Base-by-base conservation (phyloP, 495 filamentous ascomycete species). In the Endocarpon pusillum region DNA sequence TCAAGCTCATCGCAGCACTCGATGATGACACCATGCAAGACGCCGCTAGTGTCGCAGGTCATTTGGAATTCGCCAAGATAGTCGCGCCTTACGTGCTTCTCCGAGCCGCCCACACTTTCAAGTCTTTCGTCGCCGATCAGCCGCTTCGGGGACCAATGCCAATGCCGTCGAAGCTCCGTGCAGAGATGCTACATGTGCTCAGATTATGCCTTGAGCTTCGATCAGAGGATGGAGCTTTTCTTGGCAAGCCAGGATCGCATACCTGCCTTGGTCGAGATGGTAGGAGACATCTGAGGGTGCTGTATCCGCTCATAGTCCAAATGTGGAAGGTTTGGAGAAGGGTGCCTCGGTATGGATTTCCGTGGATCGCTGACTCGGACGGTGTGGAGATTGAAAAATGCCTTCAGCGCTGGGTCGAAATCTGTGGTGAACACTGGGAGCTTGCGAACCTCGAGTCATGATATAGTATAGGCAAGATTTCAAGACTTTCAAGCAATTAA, bases 81-180 rank as follows among this genome's bases (percentile, higher is more conserved):
- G 71, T 78, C 2, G 76, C 81, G 2, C 84, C 86, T 0, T 89
- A 83, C 42, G 61, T 96, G 0, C 81, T 96, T 32, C 63, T 93
- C 3, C 75, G 89, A 3, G 73, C 72, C 17, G 83, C 80, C 1
- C 59, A 93, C 5, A 73, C 82, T 1, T 52, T 97, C 19, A 72
- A 82, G 32, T 61, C 73, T 3, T 94, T 92, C 45, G 76, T 87
- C 29, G 78, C 84, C 3, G 89, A 97, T 52, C 89, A 94, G 45
- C 89, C 89, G 11, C 61, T 97, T 8, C 66, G 89, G 11, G 91
- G 89, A 0, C 61, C 73, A n/a, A 86, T 89, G 77, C 89, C 89
- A 20, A 83, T 91, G 51, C 89, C 89, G 3, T 65, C 77, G 10
- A 71, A 71, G 0, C 81, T 94, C 44, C 71, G 82, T 25, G 71